phyloP scores from a whole-genome alignment of 257 asterid species.

The Jacaranda copaia region DNA sequence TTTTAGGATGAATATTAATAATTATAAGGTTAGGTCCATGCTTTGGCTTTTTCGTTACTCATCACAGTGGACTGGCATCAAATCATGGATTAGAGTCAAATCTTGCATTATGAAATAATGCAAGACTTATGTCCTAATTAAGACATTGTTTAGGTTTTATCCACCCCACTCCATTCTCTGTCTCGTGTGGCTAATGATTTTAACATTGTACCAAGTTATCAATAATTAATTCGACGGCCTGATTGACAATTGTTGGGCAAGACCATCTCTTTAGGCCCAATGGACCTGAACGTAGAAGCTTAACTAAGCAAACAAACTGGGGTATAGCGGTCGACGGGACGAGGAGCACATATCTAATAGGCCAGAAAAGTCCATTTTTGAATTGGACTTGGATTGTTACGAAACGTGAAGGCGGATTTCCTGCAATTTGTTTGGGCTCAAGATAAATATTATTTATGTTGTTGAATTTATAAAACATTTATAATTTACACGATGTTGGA shows the following conservation, averaged over 20 bases:
- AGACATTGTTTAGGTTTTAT: not conserved
- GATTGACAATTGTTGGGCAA: no score
- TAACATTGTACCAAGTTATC: not conserved
- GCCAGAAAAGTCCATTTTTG: not conserved
- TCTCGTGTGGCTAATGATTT: not conserved
- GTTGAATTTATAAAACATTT: no score
- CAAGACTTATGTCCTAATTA: not conserved
- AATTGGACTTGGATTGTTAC: not conserved
- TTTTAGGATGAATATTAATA: constrained; percentile 9
- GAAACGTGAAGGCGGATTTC: not conserved
- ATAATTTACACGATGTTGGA: not conserved
- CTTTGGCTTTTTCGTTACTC: constrained; percentile 35
- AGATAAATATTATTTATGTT: no score
- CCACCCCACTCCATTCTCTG: no score
- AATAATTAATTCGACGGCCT: not conserved
- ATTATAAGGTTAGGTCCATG: not conserved
- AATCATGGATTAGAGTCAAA: constrained; percentile 36
- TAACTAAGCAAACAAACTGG: not conserved
- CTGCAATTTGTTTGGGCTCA: not conserved
- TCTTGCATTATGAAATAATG: not conserved
- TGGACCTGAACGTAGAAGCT: not conserved
- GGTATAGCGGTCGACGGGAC: no score
- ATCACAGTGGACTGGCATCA: constrained; percentile 34
- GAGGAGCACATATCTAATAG: no score
- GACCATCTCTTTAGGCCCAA: not conserved